A percentile compares a stretch with the other conserved stretches of the same genome.
These are phyloP conservation scores for Clitoria ternatea DNA, from an alignment of 306 rosid genomes.

Conservation along the genomic window DNA sequence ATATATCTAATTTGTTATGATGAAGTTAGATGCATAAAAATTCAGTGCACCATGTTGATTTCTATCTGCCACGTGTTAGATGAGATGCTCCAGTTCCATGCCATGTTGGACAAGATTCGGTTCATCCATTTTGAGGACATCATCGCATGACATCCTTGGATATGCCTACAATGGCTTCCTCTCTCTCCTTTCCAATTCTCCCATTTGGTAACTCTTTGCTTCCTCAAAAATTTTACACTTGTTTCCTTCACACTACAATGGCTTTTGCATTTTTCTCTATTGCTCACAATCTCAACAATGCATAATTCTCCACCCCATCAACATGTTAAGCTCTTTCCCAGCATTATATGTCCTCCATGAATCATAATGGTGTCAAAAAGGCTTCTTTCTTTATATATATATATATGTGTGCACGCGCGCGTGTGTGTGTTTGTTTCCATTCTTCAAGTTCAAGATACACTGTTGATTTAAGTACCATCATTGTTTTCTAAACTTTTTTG, in stretches of 20 bases:
- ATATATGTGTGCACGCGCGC: no score
- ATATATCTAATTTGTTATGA: background rate
- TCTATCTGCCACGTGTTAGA: background rate
- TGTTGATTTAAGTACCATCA: background rate
- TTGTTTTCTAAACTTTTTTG: no score
- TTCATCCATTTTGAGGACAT: conserved; percentile 48
- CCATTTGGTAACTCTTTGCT: conserved; percentile 45
- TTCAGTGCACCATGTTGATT: background rate
- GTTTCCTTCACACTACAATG: background rate
- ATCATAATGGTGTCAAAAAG: no score
- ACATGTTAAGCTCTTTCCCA: background rate
- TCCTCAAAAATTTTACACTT: background rate
- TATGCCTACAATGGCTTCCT: conserved; percentile 47
- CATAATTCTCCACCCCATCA: background rate
- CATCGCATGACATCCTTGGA: conserved; percentile 1
- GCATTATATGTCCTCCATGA: background rate
- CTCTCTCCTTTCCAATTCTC: conserved; percentile 47
- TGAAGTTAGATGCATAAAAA: background rate
- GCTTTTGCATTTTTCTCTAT: background rate
- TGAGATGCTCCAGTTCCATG: background rate
- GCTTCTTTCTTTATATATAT: no score
- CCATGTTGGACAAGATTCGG: conserved; percentile 34
- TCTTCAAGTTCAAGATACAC: background rate
- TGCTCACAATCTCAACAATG: background rate
- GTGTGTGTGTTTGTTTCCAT: no score